Evolutionary conservation across 257 asterid genomes (phyloP).

Genomic region (Gardenia jasminoides): DNA sequence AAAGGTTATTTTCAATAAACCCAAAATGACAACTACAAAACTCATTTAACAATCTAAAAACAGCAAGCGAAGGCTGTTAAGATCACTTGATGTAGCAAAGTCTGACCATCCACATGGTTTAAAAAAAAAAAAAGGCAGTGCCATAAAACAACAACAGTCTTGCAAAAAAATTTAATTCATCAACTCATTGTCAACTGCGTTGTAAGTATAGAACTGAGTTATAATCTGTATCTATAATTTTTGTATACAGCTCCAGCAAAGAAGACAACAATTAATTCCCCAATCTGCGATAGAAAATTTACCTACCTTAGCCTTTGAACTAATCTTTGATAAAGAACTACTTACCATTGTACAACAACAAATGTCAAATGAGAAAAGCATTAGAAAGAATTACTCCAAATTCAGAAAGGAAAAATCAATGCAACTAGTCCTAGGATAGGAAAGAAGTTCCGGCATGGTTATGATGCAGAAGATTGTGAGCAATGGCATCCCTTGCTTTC

Average conservation of each 20-base stretch:
- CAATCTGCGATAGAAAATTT: conserved; percentile 8
- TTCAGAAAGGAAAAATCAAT: not conserved
- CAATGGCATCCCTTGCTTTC: conserved; percentile 73
- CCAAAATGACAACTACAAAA: not conserved
- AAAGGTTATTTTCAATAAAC: not conserved
- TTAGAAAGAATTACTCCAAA: conserved; percentile 14
- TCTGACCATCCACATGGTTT: no score
- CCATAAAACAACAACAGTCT: not conserved
- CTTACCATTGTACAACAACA: conserved; percentile 17
- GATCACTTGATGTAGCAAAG: not conserved
- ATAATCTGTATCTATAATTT: conserved; percentile 23
- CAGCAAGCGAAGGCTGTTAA: not conserved
- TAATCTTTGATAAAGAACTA: conserved; percentile 4
- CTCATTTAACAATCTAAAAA: not conserved
- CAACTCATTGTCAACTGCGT: conserved; percentile 10
- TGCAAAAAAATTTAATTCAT: not conserved
- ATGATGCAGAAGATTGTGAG: conserved; percentile 86
- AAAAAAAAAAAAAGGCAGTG: not conserved
- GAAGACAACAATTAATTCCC: conserved; percentile 11
- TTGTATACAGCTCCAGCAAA: conserved; percentile 23
- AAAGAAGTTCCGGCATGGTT: conserved; percentile 90
- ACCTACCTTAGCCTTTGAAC: conserved; percentile 8
- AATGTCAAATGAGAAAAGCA: conserved; percentile 19
- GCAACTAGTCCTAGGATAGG: conserved; percentile 34
- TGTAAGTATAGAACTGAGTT: conserved; percentile 15